Evolutionary conservation across 2,329 filamentous ascomycete species (phyloP).

Genomic region (Exophiala bonariae): DNA sequence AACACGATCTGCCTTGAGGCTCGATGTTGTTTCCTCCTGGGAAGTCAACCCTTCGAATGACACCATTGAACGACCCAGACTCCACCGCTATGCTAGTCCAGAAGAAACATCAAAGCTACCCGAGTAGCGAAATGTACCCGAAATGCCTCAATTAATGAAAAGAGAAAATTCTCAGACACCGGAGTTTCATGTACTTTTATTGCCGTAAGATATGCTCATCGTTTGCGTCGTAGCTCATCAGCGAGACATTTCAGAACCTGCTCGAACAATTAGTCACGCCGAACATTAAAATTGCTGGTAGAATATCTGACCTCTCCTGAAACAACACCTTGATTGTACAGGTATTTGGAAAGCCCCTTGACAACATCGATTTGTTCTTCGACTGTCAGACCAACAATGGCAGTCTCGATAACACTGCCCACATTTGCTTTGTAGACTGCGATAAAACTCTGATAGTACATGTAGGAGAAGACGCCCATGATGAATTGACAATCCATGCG

Average conservation of each 20-base stretch:
- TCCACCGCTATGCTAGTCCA: constrained; percentile 21
- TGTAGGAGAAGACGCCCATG: constrained; percentile 97
- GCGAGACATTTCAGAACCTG: constrained; percentile 22
- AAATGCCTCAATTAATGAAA: background rate
- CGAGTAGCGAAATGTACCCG: background rate
- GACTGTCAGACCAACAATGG: constrained; percentile 80
- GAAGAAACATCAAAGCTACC: constrained; percentile 2
- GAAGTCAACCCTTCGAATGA: no score
- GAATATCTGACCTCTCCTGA: constrained; percentile 49
- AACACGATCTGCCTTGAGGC: no score
- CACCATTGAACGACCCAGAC: no score
- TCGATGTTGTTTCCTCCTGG: no score
- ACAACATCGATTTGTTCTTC: constrained; percentile 87
- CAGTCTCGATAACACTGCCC: constrained; percentile 84
- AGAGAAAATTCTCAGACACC: constrained; percentile 8
- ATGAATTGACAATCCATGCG: constrained; percentile 99
- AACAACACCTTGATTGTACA: constrained; percentile 63
- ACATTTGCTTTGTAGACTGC: constrained; percentile 82
- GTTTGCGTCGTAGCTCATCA: constrained; percentile 11
- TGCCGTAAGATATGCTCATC: constrained; percentile 6
- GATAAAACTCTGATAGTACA: constrained; percentile 98
- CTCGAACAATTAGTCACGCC: constrained; percentile 11
- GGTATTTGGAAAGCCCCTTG: constrained; percentile 61
- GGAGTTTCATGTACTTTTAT: constrained; percentile 1
- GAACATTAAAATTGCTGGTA: background rate